Conservation (phyloP, 1,139 yeast species). For the Geotrichum candidum region DNA sequence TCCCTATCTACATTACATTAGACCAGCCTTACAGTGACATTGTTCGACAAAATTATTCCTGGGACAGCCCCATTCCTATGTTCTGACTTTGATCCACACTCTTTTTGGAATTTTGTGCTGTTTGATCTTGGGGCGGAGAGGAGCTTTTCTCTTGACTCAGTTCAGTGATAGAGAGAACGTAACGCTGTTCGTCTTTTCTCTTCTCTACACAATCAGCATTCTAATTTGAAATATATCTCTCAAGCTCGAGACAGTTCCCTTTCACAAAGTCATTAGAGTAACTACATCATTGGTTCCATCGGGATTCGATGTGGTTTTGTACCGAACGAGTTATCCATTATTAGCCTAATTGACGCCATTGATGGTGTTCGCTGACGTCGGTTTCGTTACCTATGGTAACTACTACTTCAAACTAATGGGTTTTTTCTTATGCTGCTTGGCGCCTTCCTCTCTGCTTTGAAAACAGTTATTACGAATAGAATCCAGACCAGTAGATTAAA, state of each 20-base stretch:
- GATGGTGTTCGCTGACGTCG: constrained; percentile 20
- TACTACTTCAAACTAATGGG: constrained; percentile 26
- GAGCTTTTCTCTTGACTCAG: constrained; percentile 24
- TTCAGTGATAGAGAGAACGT: constrained; percentile 22
- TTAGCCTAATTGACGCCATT: constrained; percentile 26
- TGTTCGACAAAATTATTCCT: constrained; percentile 28
- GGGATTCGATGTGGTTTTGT: constrained; percentile 22
- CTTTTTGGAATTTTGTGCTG: constrained; percentile 27
- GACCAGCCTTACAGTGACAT: constrained; percentile 20
- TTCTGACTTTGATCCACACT: constrained; percentile 27
- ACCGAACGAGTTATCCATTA: constrained; percentile 24
- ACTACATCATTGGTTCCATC: constrained; percentile 29
- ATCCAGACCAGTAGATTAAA: constrained; percentile 26
- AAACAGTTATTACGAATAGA: constrained; percentile 28
- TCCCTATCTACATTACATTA: too few relatives aligned
- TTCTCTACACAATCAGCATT: constrained; percentile 29
- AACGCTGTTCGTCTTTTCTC: constrained; percentile 25
- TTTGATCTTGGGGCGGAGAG: constrained; percentile 21
- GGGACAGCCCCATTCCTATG: constrained; percentile 29
- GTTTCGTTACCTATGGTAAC: constrained; percentile 27
- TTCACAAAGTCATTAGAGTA: constrained; percentile 29
- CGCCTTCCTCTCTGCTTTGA: constrained; percentile 27
- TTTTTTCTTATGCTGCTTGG: constrained; percentile 27
- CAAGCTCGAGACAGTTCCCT: constrained; percentile 28
- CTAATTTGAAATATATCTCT: constrained; percentile 29